Percentiles rank a stretch among this genome's conserved stretches.
phyloP scores from a whole-genome alignment of 2,329 filamentous ascomycete species.

The Didymella arachidicola region DNA sequence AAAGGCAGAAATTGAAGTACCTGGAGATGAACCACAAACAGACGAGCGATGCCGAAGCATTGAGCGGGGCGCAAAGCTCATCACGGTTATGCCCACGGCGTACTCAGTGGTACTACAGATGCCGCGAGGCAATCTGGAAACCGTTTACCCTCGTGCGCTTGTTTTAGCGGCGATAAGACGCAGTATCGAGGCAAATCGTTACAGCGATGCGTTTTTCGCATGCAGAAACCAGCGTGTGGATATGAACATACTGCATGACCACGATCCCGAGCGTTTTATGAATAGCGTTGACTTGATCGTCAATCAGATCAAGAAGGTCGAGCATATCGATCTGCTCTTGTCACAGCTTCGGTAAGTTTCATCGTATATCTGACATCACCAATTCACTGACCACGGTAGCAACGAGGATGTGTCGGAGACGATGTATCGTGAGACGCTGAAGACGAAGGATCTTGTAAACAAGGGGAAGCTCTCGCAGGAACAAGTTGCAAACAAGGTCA shows the following conservation, averaged over 20 bases:
- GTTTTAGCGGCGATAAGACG: slow-evolving; percentile 88
- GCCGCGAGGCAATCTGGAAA: slow-evolving; percentile 94
- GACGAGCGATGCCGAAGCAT: slow-evolving; percentile 93
- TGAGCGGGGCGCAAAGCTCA: slow-evolving; percentile 84
- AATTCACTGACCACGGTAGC: slow-evolving; percentile 45
- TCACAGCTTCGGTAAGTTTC: slow-evolving; percentile 75
- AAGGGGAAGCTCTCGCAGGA: slow-evolving; percentile 33
- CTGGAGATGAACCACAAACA: slow-evolving; percentile 85
- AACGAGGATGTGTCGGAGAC: slow-evolving; percentile 93
- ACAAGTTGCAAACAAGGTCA: slow-evolving; percentile 70
- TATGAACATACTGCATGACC: slow-evolving; percentile 96
- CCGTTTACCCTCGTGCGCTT: slow-evolving; percentile 90
- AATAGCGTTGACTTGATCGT: slow-evolving; percentile 77
- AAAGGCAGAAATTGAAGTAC: slow-evolving; percentile 76
- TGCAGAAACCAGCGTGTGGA: slow-evolving; percentile 95
- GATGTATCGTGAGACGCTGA: slow-evolving; percentile 88
- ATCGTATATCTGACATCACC: too few species aligned
- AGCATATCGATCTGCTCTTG: slow-evolving; percentile 89
- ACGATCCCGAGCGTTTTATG: slow-evolving; percentile 87
- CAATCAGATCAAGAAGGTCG: slow-evolving; percentile 80
- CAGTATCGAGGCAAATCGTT: slow-evolving; percentile 81
- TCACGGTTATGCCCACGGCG: slow-evolving; percentile 87
- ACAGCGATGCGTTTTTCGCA: slow-evolving; percentile 81
- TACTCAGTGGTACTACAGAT: slow-evolving; percentile 91
- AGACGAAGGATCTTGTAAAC: slow-evolving; percentile 41